Evolutionary conservation across 2,329 filamentous ascomycete species (phyloP).

Genomic region (Huntiella abstrusa): DNA sequence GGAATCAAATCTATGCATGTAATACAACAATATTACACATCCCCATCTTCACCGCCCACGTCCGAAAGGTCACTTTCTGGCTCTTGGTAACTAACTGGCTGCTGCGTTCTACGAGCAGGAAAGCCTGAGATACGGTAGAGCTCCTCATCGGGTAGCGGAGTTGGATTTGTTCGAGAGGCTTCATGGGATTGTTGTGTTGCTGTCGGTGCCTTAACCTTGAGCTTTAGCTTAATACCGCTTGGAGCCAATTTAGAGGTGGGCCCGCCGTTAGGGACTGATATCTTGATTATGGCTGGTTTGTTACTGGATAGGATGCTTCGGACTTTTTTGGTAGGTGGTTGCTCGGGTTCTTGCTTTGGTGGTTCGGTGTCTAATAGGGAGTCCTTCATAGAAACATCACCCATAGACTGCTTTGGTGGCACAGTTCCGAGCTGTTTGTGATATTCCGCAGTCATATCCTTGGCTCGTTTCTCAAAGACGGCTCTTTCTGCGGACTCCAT

Average conservation of each 20-base stretch:
- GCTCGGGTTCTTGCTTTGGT: too few relatives aligned
- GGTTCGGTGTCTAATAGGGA: too few relatives aligned
- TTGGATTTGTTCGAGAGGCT: not conserved
- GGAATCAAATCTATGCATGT: too few relatives aligned
- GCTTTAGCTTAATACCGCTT: not conserved
- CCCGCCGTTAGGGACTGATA: too few relatives aligned
- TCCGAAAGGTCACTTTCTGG: not conserved
- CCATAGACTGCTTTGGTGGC: not conserved
- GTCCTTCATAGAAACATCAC: too few relatives aligned
- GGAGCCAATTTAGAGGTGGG: too few relatives aligned
- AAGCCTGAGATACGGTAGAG: conserved; percentile 4
- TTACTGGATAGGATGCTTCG: too few relatives aligned
- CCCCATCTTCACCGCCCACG: conserved; percentile 15
- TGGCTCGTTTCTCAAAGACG: conserved; percentile 48
- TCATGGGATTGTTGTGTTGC: not conserved
- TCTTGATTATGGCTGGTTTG: too few relatives aligned
- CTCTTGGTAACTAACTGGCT: conserved; percentile 21
- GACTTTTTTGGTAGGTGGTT: too few relatives aligned
- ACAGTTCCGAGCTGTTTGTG: conserved; percentile 21
- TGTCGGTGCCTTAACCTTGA: not conserved
- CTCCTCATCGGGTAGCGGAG: not conserved
- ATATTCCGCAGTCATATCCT: conserved; percentile 36
- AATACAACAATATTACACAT: conserved; percentile 7
- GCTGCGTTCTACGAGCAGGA: conserved; percentile 7
- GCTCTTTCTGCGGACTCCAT: conserved; percentile 63